These are phyloP conservation scores for Dothistroma septosporum DNA, from an alignment of 2,329 filamentous ascomycete genomes.

Conservation along the genomic window DNA sequence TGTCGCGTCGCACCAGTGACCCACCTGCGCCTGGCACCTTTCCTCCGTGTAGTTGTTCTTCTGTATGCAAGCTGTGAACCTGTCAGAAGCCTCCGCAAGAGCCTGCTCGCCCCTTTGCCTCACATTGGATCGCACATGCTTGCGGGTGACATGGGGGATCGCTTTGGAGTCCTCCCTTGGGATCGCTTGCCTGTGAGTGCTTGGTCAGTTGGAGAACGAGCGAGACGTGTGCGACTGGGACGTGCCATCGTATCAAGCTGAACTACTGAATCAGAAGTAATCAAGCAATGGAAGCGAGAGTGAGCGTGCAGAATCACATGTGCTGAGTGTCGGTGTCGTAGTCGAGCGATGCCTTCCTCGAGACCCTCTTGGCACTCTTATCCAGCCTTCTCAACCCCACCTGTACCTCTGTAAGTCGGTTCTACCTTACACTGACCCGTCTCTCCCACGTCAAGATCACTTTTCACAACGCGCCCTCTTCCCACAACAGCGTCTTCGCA, in stretches of 20 bases:
- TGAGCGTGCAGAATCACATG: background rate
- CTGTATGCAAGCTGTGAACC: conserved; percentile 58
- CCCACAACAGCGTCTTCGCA: background rate
- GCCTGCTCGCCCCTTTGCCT: conserved; percentile 10
- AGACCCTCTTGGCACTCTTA: background rate
- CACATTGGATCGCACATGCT: conserved; percentile 90
- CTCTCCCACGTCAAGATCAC: background rate
- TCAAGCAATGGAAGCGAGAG: background rate
- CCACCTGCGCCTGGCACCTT: conserved; percentile 63
- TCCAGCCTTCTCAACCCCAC: background rate
- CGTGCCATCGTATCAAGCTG: conserved; percentile 6
- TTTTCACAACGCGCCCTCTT: background rate
- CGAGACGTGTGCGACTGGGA: background rate
- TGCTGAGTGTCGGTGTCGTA: background rate
- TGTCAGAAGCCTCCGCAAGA: background rate
- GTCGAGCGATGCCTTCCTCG: background rate
- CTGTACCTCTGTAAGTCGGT: background rate
- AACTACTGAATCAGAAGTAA: background rate
- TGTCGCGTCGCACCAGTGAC: background rate
- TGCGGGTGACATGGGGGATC: conserved; percentile 80
- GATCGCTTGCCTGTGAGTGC: conserved; percentile 7
- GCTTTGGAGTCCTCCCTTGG: conserved; percentile 67
- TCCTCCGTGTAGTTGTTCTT: conserved; percentile 82
- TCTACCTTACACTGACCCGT: background rate
- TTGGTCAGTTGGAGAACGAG: background rate